Evolutionary conservation across 371 early-diverging fungal species (phyloP).

Genomic region (Rhizopus sp.): DNA sequence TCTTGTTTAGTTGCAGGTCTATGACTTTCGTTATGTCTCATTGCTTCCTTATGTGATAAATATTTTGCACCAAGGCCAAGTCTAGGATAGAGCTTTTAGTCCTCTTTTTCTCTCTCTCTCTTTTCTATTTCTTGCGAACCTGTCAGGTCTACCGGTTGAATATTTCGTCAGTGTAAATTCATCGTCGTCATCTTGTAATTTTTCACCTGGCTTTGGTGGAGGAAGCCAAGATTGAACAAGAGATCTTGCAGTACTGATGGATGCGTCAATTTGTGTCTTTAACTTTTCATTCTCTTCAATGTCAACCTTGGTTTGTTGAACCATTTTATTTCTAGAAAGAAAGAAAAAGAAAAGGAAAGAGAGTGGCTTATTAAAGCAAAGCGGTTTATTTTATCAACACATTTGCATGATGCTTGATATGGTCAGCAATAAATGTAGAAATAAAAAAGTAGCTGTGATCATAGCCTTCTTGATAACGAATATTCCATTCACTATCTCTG

Average conservation of each 20-base stretch:
- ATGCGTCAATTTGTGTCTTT: constrained; percentile 52
- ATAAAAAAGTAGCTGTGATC: constrained; percentile 89
- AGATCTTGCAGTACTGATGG: constrained; percentile 44
- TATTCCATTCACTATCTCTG: constrained; percentile 48
- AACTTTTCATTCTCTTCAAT: constrained; percentile 45
- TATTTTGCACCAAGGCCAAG: constrained; percentile 63
- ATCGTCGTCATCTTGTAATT: constrained; percentile 35
- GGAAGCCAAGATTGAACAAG: constrained; percentile 52
- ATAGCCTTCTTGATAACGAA: constrained; percentile 79
- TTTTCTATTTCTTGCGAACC: constrained; percentile 29
- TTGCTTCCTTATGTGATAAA: constrained; percentile 59
- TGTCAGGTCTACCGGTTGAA: constrained; percentile 50
- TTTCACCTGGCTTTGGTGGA: constrained; percentile 38
- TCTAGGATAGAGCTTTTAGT: constrained; percentile 24
- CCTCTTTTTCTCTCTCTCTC: background rate
- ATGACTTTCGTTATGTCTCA: constrained; percentile 43
- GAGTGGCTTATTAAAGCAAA: background rate
- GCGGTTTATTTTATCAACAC: constrained; percentile 31
- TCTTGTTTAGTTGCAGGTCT: constrained; percentile 40
- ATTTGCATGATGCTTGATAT: constrained; percentile 75
- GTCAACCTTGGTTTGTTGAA: constrained; percentile 19
- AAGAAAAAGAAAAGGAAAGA: constrained; percentile 4
- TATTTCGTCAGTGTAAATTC: constrained; percentile 31
- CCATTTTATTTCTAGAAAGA: constrained; percentile 1
- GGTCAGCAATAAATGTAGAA: constrained; percentile 76